phyloP scores from a whole-genome alignment of 768 basidiomycete species.

The Phlegmacium glaucopus region DNA sequence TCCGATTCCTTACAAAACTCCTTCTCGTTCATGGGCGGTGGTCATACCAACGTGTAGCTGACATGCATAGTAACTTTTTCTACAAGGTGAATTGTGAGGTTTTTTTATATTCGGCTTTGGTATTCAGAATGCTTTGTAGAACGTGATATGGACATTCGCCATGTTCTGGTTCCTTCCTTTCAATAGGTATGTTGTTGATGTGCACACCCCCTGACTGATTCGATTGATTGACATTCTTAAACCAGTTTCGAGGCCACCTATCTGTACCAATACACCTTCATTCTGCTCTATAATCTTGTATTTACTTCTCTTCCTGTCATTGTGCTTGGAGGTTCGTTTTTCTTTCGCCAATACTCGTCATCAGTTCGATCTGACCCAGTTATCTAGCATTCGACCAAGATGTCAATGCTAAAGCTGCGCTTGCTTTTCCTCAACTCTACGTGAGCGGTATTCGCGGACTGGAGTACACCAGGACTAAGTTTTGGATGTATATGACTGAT shows the following conservation, averaged over 20 bases:
- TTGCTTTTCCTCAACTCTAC: slow-evolving; percentile 96
- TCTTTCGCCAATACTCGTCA: background rate
- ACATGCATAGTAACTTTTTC: slow-evolving; percentile 98
- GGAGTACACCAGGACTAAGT: slow-evolving; percentile 88
- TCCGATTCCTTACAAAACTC: slow-evolving; percentile 88
- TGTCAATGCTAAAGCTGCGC: slow-evolving; percentile 81
- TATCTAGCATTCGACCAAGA: slow-evolving; percentile 89
- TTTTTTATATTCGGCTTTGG: background rate
- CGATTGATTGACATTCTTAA: slow-evolving; percentile 13
- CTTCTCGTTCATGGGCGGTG: slow-evolving; percentile 93
- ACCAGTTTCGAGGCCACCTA: slow-evolving; percentile 90
- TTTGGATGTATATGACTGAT: slow-evolving; percentile 94
- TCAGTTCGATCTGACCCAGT: background rate
- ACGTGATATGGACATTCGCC: slow-evolving; percentile 89
- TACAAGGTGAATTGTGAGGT: slow-evolving; percentile 69
- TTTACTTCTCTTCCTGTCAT: slow-evolving; percentile 96
- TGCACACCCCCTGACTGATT: slow-evolving; percentile 1
- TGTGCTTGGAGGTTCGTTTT: slow-evolving; percentile 71
- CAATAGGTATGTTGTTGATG: slow-evolving; percentile 57
- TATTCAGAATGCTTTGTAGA: slow-evolving; percentile 39
- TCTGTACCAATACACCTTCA: slow-evolving; percentile 92
- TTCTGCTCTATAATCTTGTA: slow-evolving; percentile 85
- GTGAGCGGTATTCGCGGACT: slow-evolving; percentile 89
- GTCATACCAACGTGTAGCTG: slow-evolving; percentile 95
- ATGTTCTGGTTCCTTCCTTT: slow-evolving; percentile 94